Base-by-base conservation (phyloP, 331 rosid genomes). In the Rhamnella rubrinervis region DNA sequence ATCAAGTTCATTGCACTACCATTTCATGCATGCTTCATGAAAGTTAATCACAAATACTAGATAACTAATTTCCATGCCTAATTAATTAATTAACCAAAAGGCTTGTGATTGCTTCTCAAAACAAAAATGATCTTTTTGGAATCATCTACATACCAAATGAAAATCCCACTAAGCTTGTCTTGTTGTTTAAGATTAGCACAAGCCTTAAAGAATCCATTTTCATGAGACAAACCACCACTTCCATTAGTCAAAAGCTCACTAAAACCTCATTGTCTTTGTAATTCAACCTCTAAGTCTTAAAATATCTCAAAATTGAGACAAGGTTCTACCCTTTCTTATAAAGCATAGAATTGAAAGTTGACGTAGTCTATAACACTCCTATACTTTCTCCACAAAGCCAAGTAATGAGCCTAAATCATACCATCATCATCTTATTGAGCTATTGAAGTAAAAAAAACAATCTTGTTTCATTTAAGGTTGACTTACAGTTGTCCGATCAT, bases 301-400 rank as follows among this genome's bases (percentile, higher is more conserved):
- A 63, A 39, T 46, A 18, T 44, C 46, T 21, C 25, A 76, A 44
- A 76, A 68, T 71, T 69, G 67, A 46, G 61, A 19, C 8, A 23
- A 9, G 5, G 49, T 76, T 6, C 58, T 76, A 20, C 75, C 51
- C 38, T 70, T 70, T 70, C 14, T 69, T 16, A 1, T 76, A 64
- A 17, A 23, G 80, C 80, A 70, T 76, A 63, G 58, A 70, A 70
- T 61, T 76, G 80, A 49, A 63, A 76, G 60, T 76, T 76, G 21
- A 76, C 71, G 18, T 63, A 70, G 39, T 70, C 67, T 7, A 70
- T 70, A 47, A 70, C 75, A 58, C 56, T 61, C 62, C 61, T 71
- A 26, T 76, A 76, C 71, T 76, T 70, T 37, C 61, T 50, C 71
- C 74, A 80, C 37, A 66, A 28, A 55, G 84, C 71, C 77, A 75